These are phyloP conservation scores for Saccharomyces hybrid DNA, from an alignment of 1,139 yeast species.

Conservation along the genomic window DNA sequence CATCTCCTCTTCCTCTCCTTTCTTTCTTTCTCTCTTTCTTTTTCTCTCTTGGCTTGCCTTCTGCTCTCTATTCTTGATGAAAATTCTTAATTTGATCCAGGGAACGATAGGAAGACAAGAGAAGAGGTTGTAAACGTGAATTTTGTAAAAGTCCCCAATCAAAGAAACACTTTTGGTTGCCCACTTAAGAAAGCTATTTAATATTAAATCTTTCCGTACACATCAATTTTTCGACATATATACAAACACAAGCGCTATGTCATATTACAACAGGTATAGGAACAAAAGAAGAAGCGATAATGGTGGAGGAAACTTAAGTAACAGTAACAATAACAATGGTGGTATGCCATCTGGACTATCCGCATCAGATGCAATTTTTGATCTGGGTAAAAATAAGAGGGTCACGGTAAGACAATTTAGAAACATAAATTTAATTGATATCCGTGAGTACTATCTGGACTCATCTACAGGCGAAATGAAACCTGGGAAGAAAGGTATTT, in stretches of 20 bases:
- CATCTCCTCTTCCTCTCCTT: neutral
- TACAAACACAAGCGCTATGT: conserved; percentile 14
- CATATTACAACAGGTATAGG: conserved; percentile 29
- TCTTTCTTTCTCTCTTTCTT: neutral
- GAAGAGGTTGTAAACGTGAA: neutral
- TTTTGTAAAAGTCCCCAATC: neutral
- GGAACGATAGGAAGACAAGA: neutral
- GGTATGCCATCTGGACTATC: conserved; percentile 12
- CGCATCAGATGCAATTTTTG: conserved; percentile 30
- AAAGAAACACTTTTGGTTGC: neutral
- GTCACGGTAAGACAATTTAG: conserved; percentile 68
- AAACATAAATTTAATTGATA: conserved; percentile 59
- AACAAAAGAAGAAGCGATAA: conserved; percentile 12
- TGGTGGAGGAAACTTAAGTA: conserved; percentile 2
- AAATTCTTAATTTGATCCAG: neutral
- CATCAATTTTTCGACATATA: neutral
- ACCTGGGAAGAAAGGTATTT: conserved; percentile 84
- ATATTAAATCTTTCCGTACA: neutral
- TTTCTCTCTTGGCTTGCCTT: neutral
- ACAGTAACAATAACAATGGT: conserved; percentile 2
- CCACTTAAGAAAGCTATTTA: neutral
- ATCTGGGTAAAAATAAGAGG: conserved; percentile 62
- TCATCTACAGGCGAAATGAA: conserved; percentile 49
- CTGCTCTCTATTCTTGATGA: neutral
- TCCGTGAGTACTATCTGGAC: conserved; percentile 71